Base-by-base conservation (phyloP, 768 basidiomycete species). In the Phylloporus rhodoxanthus region DNA sequence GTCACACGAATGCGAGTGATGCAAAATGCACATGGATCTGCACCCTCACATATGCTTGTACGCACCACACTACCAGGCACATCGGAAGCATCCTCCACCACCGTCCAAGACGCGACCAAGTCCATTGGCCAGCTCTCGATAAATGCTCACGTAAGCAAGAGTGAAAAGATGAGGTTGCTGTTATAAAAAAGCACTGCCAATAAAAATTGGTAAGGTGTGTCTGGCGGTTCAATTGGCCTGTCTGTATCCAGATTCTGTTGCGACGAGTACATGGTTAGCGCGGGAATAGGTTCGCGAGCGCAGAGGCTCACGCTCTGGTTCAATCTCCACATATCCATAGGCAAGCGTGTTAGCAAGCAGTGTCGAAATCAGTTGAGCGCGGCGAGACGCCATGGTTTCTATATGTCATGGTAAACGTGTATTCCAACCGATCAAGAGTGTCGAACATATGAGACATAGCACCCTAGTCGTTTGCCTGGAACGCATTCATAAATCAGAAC, bases 391-490 rank as follows among this genome's bases (percentile, higher is more conserved):
- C 59, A 78, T 70, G 1, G 72, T 75, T 67, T 77, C 76, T 78
- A 48, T 9, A 52, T 1, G 38, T 19, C 8, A 15, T 33, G 32
- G 2, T 33, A 14, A 33, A 15, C 14, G 4, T 33, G 32, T 14
- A 7, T n/a, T 33, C 32, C 32, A 2, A 14, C 11, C 30, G 15
- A 33, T 15, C 15, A 33, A 15, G 32, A n/a, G 7, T 7, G 32
- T 6, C 15, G 0, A 15, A 33, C 79, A 34, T 55, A 84, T 82
- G 80, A 39, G 81, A 81, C 43, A 83, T 67, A 0, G 81, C 71
- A n/a, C 79, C 78, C 81, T 82, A 84, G 51, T 84, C 81, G 30
- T 81, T 81, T 1, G 76, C 73, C 81, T 82, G 48, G 7, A 39
- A 40, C 2, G 33, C 2, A 2, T 37, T 25, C 13, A 8, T 4